Evolutionary conservation across 495 filamentous ascomycete species (phyloP), one percentile per base, ranked within the genome.

Genomic region (Sordaria brevicollis): DNA sequence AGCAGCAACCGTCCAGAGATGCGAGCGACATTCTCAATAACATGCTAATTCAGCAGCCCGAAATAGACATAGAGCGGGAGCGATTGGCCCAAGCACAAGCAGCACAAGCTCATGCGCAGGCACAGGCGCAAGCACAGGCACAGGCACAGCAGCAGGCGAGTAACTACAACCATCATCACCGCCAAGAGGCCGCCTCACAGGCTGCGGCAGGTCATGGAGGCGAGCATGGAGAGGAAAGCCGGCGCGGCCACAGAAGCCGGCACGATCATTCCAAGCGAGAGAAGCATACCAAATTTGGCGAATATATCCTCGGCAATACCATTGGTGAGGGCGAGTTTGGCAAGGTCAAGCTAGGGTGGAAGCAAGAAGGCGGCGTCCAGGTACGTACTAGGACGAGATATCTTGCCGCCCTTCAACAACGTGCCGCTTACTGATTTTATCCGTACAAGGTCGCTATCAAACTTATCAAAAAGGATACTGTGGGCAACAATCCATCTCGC

Each of bases 271-370:
- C 82, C 0, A 76, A 78, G 38, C 79, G 83, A 17, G 84, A 87
- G 65, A 98, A 96, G 81, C 92, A 93, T 70, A 93, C 89, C 25
- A 91, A 89, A 15, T 98, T 98, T 77, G 96, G 95, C 39, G 92
- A 96, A 33, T 99, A 97, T 76, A 92, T 95, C 69, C 84, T 99
- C 9, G 95, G 95, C 5, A 93, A 97, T 74, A 97, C 94, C n/a
- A 89, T 99, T 34, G 95, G 95, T 65, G 95, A 98, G 82, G 95
- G 95, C 36, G 95, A 99, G 76, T 99, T 99, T 78, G 95, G 95
- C 67, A 99, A 99, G 77, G 95, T 99, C 74, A 98, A 97, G 79
- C 86, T 99, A 74, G 95, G 95, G n/a, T 99, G 96, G 95, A 98
- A 97, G 81, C 89, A 91, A 77, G 94, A 97, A 79, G 93, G 93